Conservation (phyloP, 208 protist genomes). For the Acanthamoeba castellanii region DNA sequence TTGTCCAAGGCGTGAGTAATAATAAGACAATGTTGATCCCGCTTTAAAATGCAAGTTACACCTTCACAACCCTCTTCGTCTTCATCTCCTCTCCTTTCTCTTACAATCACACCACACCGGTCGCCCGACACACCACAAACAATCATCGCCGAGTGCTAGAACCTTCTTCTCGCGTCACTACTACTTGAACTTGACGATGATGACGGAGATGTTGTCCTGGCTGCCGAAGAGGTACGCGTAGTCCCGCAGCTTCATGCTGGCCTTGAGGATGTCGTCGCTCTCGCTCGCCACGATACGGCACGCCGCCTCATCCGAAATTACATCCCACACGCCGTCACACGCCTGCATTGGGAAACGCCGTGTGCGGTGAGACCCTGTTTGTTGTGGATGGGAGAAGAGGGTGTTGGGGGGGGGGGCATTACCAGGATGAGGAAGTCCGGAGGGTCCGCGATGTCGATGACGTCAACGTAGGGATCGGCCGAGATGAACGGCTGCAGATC, state of each 20-base stretch:
- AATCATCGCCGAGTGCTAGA: no score
- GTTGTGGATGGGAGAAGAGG: constrained; percentile 19
- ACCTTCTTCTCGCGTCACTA: no score
- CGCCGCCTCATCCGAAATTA: constrained; percentile 68
- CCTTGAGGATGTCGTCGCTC: constrained; percentile 78
- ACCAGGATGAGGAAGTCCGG: constrained; percentile 78
- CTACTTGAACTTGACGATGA: constrained; percentile 80
- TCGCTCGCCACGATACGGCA: constrained; percentile 75
- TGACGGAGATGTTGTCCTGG: constrained; percentile 87
- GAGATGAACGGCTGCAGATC: constrained; percentile 85
- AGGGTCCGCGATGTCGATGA: constrained; percentile 74
- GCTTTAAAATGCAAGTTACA: no score
- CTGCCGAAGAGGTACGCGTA: constrained; percentile 83
- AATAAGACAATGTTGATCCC: no score
- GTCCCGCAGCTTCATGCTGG: constrained; percentile 86
- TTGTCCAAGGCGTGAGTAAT: no score
- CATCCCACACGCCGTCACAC: constrained; percentile 90
- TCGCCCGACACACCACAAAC: no score
- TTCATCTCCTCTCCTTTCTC: no score
- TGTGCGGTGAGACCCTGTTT: neutral
- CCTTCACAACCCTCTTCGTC: no score
- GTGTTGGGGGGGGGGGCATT: neutral
- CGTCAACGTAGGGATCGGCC: constrained; percentile 85
- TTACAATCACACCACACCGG: no score
- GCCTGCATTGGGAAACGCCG: constrained; percentile 56